Percentiles rank a stretch among this genome's conserved stretches.
phyloP scores from a whole-genome alignment of 2,329 filamentous ascomycete genomes.

The Aspergillus flavus region DNA sequence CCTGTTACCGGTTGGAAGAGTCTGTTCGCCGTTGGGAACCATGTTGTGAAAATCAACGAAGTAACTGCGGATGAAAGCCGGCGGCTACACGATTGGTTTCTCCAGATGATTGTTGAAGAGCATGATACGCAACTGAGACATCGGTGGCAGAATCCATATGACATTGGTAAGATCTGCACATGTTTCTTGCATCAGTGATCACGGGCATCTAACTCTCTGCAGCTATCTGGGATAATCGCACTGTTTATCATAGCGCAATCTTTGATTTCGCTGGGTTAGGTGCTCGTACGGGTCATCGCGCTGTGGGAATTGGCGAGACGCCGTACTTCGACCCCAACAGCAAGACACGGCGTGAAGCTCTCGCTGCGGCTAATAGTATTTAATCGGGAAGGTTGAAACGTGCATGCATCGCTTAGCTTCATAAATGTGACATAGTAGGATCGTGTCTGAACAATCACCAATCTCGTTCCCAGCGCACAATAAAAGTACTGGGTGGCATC shows the following conservation, averaged over 20 bases:
- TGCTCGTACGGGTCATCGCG: slow-evolving; percentile 53
- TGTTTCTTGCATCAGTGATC: background rate
- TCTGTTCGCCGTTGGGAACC: slow-evolving; percentile 33
- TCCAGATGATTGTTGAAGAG: slow-evolving; percentile 39
- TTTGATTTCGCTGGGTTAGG: slow-evolving; percentile 49
- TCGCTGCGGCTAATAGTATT: slow-evolving; percentile 1
- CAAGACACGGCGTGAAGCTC: slow-evolving; percentile 26
- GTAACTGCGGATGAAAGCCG: slow-evolving; percentile 34
- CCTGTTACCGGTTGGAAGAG: slow-evolving; percentile 42
- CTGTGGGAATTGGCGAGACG: slow-evolving; percentile 56
- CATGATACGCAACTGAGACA: slow-evolving; percentile 43
- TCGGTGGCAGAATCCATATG: slow-evolving; percentile 40
- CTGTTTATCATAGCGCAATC: slow-evolving; percentile 58
- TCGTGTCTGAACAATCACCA: too few species aligned
- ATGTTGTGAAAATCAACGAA: slow-evolving; percentile 31
- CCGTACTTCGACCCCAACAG: slow-evolving; percentile 55
- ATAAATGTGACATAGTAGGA: too few species aligned
- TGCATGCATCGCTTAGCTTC: too few species aligned
- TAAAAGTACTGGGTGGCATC: too few species aligned
- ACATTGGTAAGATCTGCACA: slow-evolving; percentile 32
- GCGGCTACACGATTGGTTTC: slow-evolving; percentile 33
- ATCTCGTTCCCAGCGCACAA: too few species aligned
- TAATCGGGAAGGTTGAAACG: too few species aligned
- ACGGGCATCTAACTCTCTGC: slow-evolving; percentile 11
- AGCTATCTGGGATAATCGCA: slow-evolving; percentile 62